phyloP scores from a whole-genome alignment of 163 green algal species.

The Picocystis sp. region DNA sequence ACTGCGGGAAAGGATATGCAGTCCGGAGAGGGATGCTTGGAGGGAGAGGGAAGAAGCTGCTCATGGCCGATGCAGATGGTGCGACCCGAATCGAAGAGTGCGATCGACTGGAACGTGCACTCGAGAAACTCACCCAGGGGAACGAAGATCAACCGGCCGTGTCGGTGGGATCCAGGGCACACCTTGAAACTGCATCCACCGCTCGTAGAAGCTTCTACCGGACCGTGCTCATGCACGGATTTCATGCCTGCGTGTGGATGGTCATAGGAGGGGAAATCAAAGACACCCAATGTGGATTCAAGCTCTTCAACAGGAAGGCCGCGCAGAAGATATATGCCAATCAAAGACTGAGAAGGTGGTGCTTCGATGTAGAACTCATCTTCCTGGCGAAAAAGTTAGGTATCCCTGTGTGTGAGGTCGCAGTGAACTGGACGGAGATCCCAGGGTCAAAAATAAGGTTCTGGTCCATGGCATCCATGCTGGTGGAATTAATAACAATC shows the following conservation, averaged over 20 bases:
- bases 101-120: background rate
- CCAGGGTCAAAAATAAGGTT: slow-evolving; percentile 74
- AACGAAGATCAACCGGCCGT: slow-evolving; percentile 7
- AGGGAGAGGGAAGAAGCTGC: slow-evolving; percentile 45
- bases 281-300: slow-evolving; percentile 97
- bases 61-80: slow-evolving; percentile 85
- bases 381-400: slow-evolving; percentile 51
- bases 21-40: slow-evolving; percentile 64
- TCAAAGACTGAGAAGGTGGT: slow-evolving; percentile 74
- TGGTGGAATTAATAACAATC: slow-evolving; percentile 51
- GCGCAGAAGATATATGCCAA: slow-evolving; percentile 63
- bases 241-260: slow-evolving; percentile 70
- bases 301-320: slow-evolving; percentile 72
- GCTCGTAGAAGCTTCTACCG: slow-evolving; percentile 42
- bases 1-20: slow-evolving; percentile 66
- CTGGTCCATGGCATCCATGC: slow-evolving; percentile 67
- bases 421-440: slow-evolving; percentile 78
- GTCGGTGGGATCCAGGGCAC: slow-evolving; percentile 62
- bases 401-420: slow-evolving; percentile 51
- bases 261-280: slow-evolving; percentile 51
- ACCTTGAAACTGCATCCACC: slow-evolving; percentile 43
- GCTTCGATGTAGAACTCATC: slow-evolving; percentile 92
- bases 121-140: background rate
- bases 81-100: slow-evolving; percentile 35
- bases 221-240: slow-evolving; percentile 85